These are phyloP conservation scores for Globisporangium iwayamae DNA, from an alignment of 352 stramenopile species.

Conservation along the genomic window DNA sequence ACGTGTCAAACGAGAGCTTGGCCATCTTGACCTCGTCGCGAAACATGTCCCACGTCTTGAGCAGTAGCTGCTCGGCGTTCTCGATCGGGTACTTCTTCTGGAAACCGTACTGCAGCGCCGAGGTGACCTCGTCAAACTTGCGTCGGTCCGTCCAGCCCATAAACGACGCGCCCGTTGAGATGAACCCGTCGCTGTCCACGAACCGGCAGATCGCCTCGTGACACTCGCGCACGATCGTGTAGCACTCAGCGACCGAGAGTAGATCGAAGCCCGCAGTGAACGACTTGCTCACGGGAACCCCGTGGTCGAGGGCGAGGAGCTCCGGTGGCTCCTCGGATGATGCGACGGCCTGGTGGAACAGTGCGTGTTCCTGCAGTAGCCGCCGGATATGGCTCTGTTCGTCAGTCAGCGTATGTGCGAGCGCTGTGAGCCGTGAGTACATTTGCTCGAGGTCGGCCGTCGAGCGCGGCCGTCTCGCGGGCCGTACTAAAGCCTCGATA, in stretches of 20 bases:
- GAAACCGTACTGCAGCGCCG: slow-evolving; percentile 43
- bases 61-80: slow-evolving; percentile 29
- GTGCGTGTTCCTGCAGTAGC: slow-evolving; percentile 28
- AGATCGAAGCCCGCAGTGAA: slow-evolving; percentile 23
- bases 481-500: slow-evolving; percentile 10
- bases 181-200: slow-evolving; percentile 29
- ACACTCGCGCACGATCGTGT: slow-evolving; percentile 53
- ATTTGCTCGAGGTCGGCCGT: slow-evolving; percentile 15
- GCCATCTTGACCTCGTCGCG: slow-evolving; percentile 37
- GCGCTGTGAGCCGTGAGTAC: slow-evolving; percentile 31
- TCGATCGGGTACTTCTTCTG: slow-evolving; percentile 35
- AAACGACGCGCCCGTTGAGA: slow-evolving; percentile 38
- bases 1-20: slow-evolving; percentile 42
- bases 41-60: slow-evolving; percentile 44
- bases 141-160: slow-evolving; percentile 59
- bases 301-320: slow-evolving; percentile 10
- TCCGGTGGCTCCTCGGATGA: background rate
- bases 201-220: slow-evolving; percentile 48
- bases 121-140: slow-evolving; percentile 27
- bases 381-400: slow-evolving; percentile 35
- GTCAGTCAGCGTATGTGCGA: slow-evolving; percentile 34
- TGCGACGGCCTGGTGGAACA: slow-evolving; percentile 28
- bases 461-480: slow-evolving; percentile 8
- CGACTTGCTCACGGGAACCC: slow-evolving; percentile 34
- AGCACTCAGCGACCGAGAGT: slow-evolving; percentile 27